Evolutionary conservation across 2,329 filamentous ascomycete genomes (phyloP), one percentile per base, ranked within the genome.

Genomic region (Colletotrichum somersetense): DNA sequence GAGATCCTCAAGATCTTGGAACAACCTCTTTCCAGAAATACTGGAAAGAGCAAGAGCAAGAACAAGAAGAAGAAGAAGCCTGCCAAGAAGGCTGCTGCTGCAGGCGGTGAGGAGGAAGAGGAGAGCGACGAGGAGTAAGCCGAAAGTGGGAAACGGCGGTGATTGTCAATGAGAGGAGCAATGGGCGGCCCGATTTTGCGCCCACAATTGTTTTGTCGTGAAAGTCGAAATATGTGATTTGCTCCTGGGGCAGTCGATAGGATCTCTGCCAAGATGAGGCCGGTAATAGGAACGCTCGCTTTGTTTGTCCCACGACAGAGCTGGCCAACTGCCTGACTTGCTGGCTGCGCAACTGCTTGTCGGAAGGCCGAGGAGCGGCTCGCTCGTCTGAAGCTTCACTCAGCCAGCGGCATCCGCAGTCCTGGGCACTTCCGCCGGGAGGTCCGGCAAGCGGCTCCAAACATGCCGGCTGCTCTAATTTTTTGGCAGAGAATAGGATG

Each of bases 1-100:
- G 96, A 98, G 85, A 89, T 99, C 76, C 91, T 98, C 77, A 94
- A 96, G 88, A 96, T 98, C 75, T 89, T 99, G 63, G 95, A 96
- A 85, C 93, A 93, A 83, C 96, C 96, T 42, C 85, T 97, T 77
- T 87, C 91, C 76, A 94, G 93, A 85, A 93, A 93, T 85, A 95
- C 95, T 82, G 95, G 94, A 81, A 94, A 94, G 87, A 96, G 93
- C 87, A 96, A 95, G 88, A 97, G 95, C 90, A 95, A 93, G 89
- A 91, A 92, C 87, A 93, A 92, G 84, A 92, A 93, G 89, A 92
- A 92, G 89, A 90, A 89, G 84, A 87, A 89, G 80, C 80, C 84
- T 40, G 82, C 81, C 76, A 85, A 87, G 81, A 85, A 85, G 83
- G 79, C 82, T 64, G 81, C 79, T 18, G 74, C 70, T 3, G 76